Evolutionary conservation across 805 yeast genomes (phyloP).

Genomic region (Saturnispora galanensis): DNA sequence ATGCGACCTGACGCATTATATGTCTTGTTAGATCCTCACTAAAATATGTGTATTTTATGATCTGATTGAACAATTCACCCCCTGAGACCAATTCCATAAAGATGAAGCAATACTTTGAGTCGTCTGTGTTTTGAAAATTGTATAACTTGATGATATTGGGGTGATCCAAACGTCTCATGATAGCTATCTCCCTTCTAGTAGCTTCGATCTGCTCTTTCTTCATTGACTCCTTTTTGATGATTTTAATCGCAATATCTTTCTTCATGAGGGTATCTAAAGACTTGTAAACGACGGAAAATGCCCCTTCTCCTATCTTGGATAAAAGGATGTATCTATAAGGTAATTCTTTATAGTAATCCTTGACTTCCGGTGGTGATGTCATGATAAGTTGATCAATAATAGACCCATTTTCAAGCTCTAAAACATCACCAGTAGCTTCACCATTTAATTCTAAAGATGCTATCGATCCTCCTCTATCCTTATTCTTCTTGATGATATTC

Average conservation of each 20-base stretch:
- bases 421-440: background rate
- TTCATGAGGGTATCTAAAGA: conserved; percentile 42
- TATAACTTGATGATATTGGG: conserved; percentile 49
- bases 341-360: conserved; percentile 22
- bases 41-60: conserved; percentile 68
- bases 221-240: conserved; percentile 55
- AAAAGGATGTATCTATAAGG: conserved; percentile 20
- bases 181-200: conserved; percentile 61
- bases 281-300: conserved; percentile 77
- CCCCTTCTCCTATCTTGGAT: conserved; percentile 66
- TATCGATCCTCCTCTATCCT: conserved; percentile 2
- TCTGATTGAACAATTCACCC: conserved; percentile 75
- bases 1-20: conserved; percentile 60
- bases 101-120: conserved; percentile 44
- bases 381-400: too few relatives aligned
- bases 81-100: conserved; percentile 63
- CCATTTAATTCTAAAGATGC: too few relatives aligned
- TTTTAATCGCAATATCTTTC: conserved; percentile 58
- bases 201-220: conserved; percentile 42
- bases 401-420: background rate
- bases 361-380: conserved; percentile 10
- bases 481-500: conserved; percentile 17
- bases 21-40: conserved; percentile 64
- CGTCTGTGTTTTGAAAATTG: conserved; percentile 40
- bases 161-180: conserved; percentile 58